These are phyloP conservation scores for Rossbeevera mucosa DNA, from an alignment of 768 basidiomycete species.

Conservation along the genomic window DNA sequence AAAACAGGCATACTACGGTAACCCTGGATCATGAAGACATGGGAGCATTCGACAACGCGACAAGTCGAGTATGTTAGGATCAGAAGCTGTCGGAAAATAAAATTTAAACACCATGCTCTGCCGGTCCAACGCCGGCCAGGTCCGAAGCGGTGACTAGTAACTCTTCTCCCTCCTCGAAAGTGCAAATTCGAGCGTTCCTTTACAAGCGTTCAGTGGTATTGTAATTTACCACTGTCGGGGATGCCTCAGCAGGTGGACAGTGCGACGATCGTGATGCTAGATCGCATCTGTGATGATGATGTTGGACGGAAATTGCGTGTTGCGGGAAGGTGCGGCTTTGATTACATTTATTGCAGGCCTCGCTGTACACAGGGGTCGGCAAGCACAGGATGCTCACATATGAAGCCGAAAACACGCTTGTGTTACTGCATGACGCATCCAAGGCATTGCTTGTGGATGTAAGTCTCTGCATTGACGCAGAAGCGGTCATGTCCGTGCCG, in stretches of 20 bases:
- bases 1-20: neutral
- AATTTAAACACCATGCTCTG: slow-evolving; percentile 1
- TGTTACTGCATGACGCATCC: slow-evolving; percentile 47
- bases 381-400: slow-evolving; percentile 51
- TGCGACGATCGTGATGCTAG: slow-evolving; percentile 43
- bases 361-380: slow-evolving; percentile 7
- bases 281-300: slow-evolving; percentile 35
- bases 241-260: slow-evolving; percentile 50
- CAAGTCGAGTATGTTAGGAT: slow-evolving; percentile 25
- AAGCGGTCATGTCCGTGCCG: slow-evolving; percentile 12
- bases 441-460: slow-evolving; percentile 56
- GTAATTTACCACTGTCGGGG: slow-evolving; percentile 1
- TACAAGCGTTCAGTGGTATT: neutral
- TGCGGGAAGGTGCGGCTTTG: slow-evolving; percentile 49
- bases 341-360: slow-evolving; percentile 14
- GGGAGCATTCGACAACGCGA: neutral
- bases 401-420: slow-evolving; percentile 43
- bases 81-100: slow-evolving; percentile 25
- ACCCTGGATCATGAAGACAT: neutral
- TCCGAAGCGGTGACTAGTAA: neutral
- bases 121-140: neutral
- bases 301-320: slow-evolving; percentile 53
- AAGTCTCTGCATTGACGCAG: slow-evolving; percentile 44
- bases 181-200: neutral
- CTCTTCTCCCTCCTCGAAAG: neutral